Conservation (phyloP, 805 yeast genomes). For the Candida sithepensis region DNA sequence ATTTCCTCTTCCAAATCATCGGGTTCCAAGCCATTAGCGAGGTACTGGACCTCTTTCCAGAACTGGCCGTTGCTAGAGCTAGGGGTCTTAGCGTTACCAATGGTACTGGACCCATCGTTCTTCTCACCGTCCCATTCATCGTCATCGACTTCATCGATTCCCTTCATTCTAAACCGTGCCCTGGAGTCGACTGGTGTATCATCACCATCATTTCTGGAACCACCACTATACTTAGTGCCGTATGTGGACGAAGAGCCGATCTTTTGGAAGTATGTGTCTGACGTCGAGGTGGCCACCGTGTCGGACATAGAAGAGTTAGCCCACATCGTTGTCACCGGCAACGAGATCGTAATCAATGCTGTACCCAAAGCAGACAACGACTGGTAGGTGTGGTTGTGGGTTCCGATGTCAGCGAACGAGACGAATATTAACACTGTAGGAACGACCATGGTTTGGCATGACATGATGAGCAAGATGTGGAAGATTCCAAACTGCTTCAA, state of each 20-base stretch:
- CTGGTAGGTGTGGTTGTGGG: slow-evolving; percentile 30
- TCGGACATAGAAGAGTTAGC: slow-evolving; percentile 64
- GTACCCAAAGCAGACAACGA: slow-evolving; percentile 51
- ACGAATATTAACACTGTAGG: slow-evolving; percentile 70
- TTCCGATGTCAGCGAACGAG: slow-evolving; percentile 39
- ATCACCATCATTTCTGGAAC: slow-evolving; percentile 4
- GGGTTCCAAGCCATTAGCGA: slow-evolving; percentile 27
- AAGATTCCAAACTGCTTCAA: slow-evolving; percentile 77
- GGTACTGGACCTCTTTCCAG: slow-evolving; percentile 30
- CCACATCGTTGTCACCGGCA: slow-evolving; percentile 89
- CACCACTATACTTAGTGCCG: slow-evolving; percentile 9
- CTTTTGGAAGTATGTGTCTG: slow-evolving; percentile 23
- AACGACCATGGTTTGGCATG: slow-evolving; percentile 73
- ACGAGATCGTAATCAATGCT: slow-evolving; percentile 61
- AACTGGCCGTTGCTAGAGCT: slow-evolving; percentile 18
- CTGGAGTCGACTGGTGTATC: slow-evolving; percentile 10
- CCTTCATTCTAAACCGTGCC: slow-evolving; percentile 10
- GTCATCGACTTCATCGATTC: slow-evolving; percentile 6
- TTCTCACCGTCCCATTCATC: neutral
- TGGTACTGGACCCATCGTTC: slow-evolving; percentile 4
- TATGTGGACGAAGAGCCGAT: slow-evolving; percentile 9
- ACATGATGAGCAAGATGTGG: slow-evolving; percentile 77
- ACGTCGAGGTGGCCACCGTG: slow-evolving; percentile 37
- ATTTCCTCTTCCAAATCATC: slow-evolving; percentile 15
- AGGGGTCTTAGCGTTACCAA: slow-evolving; percentile 12